Percentiles rank a stretch among this genome's conserved stretches.
These are phyloP conservation scores for Russula olivacea DNA, from an alignment of 768 basidiomycete species.

Conservation along the genomic window DNA sequence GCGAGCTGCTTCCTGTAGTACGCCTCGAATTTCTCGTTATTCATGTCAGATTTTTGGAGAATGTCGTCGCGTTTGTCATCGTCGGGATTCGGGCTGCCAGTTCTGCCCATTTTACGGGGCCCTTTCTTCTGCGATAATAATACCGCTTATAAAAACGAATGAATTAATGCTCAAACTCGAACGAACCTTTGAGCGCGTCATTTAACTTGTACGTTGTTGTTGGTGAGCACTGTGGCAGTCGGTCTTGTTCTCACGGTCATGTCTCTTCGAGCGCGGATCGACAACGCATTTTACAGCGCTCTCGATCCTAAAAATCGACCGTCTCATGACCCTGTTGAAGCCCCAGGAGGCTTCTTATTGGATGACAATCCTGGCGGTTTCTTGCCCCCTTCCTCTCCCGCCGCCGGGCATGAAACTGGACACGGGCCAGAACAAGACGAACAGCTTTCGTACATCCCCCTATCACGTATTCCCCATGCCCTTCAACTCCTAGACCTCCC, in stretches of 20 bases:
- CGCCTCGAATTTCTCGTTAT: constrained; percentile 57
- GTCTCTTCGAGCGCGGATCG: constrained; percentile 10
- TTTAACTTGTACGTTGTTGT: neutral
- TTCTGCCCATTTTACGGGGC: neutral
- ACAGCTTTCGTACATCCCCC: constrained; percentile 38
- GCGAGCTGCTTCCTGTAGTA: constrained; percentile 78
- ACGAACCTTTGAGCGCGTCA: constrained; percentile 18
- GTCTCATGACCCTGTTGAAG: neutral
- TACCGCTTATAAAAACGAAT: neutral
- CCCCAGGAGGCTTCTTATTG: constrained; percentile 34
- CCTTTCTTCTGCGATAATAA: neutral
- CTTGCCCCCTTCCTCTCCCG: constrained; percentile 20
- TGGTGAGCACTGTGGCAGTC: too few species aligned
- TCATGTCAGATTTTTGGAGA: constrained; percentile 58
- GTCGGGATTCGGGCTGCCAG: neutral
- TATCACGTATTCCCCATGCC: constrained; percentile 55
- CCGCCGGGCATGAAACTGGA: neutral
- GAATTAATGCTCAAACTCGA: neutral
- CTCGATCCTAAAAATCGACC: neutral
- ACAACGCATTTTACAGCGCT: constrained; percentile 16
- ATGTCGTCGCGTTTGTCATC: constrained; percentile 44
- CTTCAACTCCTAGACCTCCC: constrained; percentile 55
- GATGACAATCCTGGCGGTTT: constrained; percentile 33
- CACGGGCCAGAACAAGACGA: neutral
- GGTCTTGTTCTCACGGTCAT: constrained; percentile 4